Conservation (phyloP, 176 grass and related monocot species). For the Avena atlantica region DNA sequence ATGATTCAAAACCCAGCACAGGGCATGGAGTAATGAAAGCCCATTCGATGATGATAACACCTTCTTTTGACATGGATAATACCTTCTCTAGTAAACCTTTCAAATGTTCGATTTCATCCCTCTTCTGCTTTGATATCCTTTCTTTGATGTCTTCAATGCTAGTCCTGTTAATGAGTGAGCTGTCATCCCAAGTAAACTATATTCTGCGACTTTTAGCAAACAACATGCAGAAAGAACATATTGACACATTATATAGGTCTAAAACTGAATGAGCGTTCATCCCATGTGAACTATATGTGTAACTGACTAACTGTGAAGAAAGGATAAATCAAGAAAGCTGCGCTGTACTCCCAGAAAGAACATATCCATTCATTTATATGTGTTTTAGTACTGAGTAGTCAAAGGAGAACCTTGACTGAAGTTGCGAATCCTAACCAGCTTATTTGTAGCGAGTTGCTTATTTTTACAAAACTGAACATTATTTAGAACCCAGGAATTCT, state of each 20-base stretch:
- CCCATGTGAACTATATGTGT: slow-evolving; percentile 19
- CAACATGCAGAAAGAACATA: slow-evolving; percentile 28
- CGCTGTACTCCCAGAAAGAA: slow-evolving; percentile 13
- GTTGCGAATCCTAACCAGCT: slow-evolving; percentile 25
- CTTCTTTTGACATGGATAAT: slow-evolving; percentile 18
- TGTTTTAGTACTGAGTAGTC: background rate
- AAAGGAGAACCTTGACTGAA: background rate
- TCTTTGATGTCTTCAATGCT: slow-evolving; percentile 56
- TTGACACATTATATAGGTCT: slow-evolving; percentile 26
- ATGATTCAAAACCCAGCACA: slow-evolving; percentile 26
- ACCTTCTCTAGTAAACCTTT: slow-evolving; percentile 57
- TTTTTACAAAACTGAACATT: background rate
- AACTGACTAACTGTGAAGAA: background rate
- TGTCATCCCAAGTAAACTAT: slow-evolving; percentile 34
- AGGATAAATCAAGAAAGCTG: background rate
- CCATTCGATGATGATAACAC: background rate
- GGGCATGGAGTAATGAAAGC: background rate
- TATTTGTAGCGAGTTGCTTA: background rate
- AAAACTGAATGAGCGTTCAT: slow-evolving; percentile 23
- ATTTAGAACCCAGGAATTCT: slow-evolving; percentile 20
- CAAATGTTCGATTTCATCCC: slow-evolving; percentile 63
- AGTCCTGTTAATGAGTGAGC: slow-evolving; percentile 47
- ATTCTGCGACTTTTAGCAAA: slow-evolving; percentile 20
- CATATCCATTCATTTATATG: slow-evolving; percentile 32
- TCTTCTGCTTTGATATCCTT: slow-evolving; percentile 56